These are phyloP conservation scores for Prunus yedoensis DNA, from an alignment of 331 rosid species.

Conservation along the genomic window DNA sequence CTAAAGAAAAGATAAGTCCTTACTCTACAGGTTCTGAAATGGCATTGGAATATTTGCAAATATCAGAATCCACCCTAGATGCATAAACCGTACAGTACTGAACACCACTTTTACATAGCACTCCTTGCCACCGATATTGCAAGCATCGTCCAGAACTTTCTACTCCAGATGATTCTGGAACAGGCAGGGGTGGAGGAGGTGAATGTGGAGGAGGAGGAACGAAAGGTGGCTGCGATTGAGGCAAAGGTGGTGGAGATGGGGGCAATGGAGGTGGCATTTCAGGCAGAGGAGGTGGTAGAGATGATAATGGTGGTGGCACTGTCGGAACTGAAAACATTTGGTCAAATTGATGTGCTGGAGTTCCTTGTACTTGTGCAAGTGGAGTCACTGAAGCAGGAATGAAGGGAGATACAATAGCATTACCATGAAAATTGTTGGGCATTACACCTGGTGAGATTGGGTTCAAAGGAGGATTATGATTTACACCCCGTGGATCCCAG, in stretches of 20 bases:
- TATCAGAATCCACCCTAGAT: constrained; percentile 60
- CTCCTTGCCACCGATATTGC: constrained; percentile 80
- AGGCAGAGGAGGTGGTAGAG: constrained; percentile 72
- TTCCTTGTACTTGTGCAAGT: constrained; percentile 71
- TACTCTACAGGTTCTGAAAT: constrained; percentile 83
- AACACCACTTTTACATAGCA: constrained; percentile 87
- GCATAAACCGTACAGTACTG: constrained; percentile 83
- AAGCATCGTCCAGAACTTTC: constrained; percentile 45
- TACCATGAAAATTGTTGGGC: constrained; percentile 56
- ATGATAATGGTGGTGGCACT: constrained; percentile 55
- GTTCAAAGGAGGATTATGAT: constrained; percentile 57
- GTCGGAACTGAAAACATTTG: constrained; percentile 53
- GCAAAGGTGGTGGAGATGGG: constrained; percentile 87
- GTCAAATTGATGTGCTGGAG: constrained; percentile 64
- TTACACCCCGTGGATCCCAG: constrained; percentile 74
- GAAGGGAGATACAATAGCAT: constrained; percentile 63
- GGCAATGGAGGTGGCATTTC: constrained; percentile 68
- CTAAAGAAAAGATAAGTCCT: constrained; percentile 17
- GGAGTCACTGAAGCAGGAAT: constrained; percentile 88
- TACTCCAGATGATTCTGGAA: constrained; percentile 43
- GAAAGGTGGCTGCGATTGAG: constrained; percentile 70
- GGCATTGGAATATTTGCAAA: constrained; percentile 72
- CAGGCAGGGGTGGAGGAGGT: constrained; percentile 71
- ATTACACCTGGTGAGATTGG: constrained; percentile 51
- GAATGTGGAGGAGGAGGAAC: constrained; percentile 94